Evolutionary conservation across 2,329 filamentous ascomycete species (phyloP).

Genomic region (Clarireedia monteithiana): DNA sequence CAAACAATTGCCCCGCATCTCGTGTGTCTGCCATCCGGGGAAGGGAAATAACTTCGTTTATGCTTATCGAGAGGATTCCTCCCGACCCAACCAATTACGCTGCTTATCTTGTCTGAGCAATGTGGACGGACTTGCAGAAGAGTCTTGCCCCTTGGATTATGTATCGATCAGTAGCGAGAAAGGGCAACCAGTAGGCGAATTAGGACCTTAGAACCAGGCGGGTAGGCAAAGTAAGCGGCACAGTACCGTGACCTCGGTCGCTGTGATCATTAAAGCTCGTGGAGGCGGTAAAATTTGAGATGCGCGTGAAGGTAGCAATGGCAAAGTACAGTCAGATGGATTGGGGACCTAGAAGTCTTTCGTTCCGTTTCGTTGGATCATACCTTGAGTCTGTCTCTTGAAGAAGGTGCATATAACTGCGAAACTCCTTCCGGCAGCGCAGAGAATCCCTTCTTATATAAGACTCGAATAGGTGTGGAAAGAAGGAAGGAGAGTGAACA

Average conservation of each 20-base stretch:
- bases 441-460: too few relatives aligned
- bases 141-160: not conserved
- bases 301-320: not conserved
- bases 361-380: too few relatives aligned
- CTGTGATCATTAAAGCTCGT: not conserved
- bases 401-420: too few relatives aligned
- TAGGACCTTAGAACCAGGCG: too few relatives aligned
- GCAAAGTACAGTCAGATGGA: not conserved
- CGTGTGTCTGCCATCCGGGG: conserved; percentile 7
- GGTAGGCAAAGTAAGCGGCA: too few relatives aligned
- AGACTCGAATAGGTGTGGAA: too few relatives aligned
- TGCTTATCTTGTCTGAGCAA: not conserved
- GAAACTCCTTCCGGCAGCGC: too few relatives aligned
- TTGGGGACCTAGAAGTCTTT: not conserved
- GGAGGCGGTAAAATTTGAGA: not conserved
- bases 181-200: too few relatives aligned
- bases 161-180: not conserved
- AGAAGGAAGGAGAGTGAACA: too few relatives aligned
- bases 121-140: not conserved
- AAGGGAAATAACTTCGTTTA: not conserved
- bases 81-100: not conserved
- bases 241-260: too few relatives aligned
- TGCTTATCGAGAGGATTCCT: not conserved
- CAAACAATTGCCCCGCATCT: conserved; percentile 2
- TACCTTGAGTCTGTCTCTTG: too few relatives aligned